Percentiles rank a stretch among this genome's conserved stretches.
Evolutionary conservation across 345 rosid genomes (phyloP).

Genomic region (Rhodomyrtus tomentosa): DNA sequence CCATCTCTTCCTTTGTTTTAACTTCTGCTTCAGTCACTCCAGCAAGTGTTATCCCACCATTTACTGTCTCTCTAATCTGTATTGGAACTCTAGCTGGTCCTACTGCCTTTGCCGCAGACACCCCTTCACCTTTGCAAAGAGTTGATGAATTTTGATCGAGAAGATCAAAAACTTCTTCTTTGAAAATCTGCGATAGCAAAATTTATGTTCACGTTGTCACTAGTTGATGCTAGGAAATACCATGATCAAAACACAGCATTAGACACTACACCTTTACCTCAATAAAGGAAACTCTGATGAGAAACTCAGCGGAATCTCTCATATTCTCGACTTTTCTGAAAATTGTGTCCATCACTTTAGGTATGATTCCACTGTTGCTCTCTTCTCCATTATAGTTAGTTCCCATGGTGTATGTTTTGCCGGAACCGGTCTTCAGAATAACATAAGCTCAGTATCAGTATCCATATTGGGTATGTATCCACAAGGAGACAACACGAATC

Average conservation of each 20-base stretch:
- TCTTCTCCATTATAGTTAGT: conserved; percentile 70
- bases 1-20: conserved; percentile 83
- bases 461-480: neutral
- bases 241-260: neutral
- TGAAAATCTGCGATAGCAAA: conserved; percentile 51
- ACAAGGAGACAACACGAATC: neutral
- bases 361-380: conserved; percentile 51
- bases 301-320: conserved; percentile 41
- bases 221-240: neutral
- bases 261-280: conserved; percentile 35
- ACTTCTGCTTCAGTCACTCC: conserved; percentile 96
- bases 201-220: neutral
- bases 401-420: conserved; percentile 95
- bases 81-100: conserved; percentile 63
- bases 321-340: conserved; percentile 38
- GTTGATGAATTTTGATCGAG: conserved; percentile 48
- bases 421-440: conserved; percentile 70
- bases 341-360: conserved; percentile 76
- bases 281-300: conserved; percentile 86
- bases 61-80: conserved; percentile 81
- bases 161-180: conserved; percentile 92
- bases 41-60: conserved; percentile 90
- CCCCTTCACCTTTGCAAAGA: conserved; percentile 36
- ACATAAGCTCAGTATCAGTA: neutral
- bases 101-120: conserved; percentile 19